Percentiles rank a stretch among this genome's conserved stretches.
Evolutionary conservation across 139 green algal genomes (phyloP).

Genomic region (Penium margaritaceum): DNA sequence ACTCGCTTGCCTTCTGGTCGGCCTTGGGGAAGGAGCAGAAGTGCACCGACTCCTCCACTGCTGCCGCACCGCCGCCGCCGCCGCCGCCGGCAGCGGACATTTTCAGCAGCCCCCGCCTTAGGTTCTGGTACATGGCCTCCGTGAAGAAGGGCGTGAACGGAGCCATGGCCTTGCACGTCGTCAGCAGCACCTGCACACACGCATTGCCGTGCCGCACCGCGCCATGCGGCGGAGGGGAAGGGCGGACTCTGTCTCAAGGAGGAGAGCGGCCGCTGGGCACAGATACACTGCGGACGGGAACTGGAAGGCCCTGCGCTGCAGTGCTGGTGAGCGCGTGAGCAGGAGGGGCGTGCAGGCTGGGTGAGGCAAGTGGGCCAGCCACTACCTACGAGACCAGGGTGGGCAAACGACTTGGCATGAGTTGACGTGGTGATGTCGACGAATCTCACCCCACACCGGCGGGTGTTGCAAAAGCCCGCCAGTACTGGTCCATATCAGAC

Average conservation of each 20-base stretch:
- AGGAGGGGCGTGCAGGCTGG: too few species aligned
- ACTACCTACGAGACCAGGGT: too few species aligned
- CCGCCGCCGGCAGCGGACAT: neutral
- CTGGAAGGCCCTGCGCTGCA: too few species aligned
- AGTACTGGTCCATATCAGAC: too few species aligned
- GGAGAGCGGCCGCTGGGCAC: neutral
- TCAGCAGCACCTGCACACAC: constrained; percentile 71
- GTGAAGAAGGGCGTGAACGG: constrained; percentile 97
- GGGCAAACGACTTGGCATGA: too few species aligned
- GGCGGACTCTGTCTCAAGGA: neutral
- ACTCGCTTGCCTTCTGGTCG: neutral
- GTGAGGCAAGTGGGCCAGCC: too few species aligned
- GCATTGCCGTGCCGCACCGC: too few species aligned
- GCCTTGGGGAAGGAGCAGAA: constrained; percentile 71
- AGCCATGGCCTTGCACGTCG: constrained; percentile 82
- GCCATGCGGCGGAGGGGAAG: neutral
- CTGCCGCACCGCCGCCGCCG: neutral
- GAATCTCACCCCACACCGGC: too few species aligned
- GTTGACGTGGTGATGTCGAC: too few species aligned
- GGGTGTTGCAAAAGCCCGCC: too few species aligned
- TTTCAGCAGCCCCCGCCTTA: constrained; percentile 56
- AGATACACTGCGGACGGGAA: too few species aligned
- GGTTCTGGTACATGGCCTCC: constrained; percentile 97
- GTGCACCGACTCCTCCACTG: constrained; percentile 59
- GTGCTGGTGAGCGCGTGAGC: too few species aligned